Percentiles rank a stretch among this genome's conserved stretches.
These are phyloP conservation scores for Hymenoscyphus occultus DNA, from an alignment of 2,329 filamentous ascomycete species.

Conservation along the genomic window DNA sequence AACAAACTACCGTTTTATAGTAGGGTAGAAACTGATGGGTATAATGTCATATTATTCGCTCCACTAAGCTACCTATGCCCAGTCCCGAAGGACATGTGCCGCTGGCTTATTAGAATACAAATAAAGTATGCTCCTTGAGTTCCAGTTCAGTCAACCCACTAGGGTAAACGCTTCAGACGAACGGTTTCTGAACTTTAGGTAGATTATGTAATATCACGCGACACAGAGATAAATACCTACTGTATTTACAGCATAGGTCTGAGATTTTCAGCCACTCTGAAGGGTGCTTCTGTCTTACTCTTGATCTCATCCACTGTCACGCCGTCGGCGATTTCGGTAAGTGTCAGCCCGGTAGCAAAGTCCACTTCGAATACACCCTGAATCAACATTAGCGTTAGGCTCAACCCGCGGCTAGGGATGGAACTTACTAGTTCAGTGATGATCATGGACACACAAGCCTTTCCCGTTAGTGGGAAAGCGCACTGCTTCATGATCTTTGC, in stretches of 20 bases:
- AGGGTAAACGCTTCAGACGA: no score
- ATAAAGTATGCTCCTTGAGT: no score
- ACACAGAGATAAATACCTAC: slow-evolving; percentile 14
- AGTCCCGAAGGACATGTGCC: no score
- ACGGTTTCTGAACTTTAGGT: no score
- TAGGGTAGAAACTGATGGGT: no score
- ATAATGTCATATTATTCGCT: no score
- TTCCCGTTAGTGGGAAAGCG: slow-evolving; percentile 88
- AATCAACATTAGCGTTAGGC: slow-evolving; percentile 16
- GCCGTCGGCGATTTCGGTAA: slow-evolving; percentile 83
- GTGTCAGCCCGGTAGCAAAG: slow-evolving; percentile 73
- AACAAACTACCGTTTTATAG: no score
- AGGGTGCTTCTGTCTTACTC: slow-evolving; percentile 83
- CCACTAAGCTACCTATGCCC: no score
- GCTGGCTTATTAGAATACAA: no score
- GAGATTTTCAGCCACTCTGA: slow-evolving; percentile 75
- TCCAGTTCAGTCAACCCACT: no score
- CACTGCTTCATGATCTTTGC: slow-evolving; percentile 95
- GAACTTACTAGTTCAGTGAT: slow-evolving; percentile 75
- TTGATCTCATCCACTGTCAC: slow-evolving; percentile 87
- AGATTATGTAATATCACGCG: no score
- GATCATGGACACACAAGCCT: slow-evolving; percentile 81
- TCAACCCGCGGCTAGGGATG: no score
- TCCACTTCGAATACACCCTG: slow-evolving; percentile 71
- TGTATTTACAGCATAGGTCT: slow-evolving; percentile 70